phyloP scores from a whole-genome alignment of 805 yeast species.

The Grigorovia transvaalensis region DNA sequence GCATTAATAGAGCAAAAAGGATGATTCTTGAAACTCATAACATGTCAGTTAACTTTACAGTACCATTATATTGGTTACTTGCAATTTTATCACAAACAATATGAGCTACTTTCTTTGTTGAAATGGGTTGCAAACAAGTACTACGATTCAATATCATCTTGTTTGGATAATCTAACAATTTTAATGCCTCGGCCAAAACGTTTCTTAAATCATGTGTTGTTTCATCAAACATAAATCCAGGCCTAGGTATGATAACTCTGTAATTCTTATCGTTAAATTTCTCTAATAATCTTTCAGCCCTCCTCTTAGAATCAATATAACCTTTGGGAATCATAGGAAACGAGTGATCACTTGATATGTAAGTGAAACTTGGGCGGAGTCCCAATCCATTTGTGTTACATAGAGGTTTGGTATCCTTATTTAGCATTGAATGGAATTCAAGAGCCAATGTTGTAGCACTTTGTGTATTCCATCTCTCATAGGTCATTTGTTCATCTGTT shows the following conservation, averaged over 20 bases:
- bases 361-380: slow-evolving; percentile 44
- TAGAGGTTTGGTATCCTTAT: background rate
- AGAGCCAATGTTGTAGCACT: slow-evolving; percentile 59
- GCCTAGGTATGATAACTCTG: slow-evolving; percentile 59
- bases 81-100: slow-evolving; percentile 46
- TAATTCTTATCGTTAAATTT: slow-evolving; percentile 33
- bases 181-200: slow-evolving; percentile 24
- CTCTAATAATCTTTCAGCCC: slow-evolving; percentile 53
- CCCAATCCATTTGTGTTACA: slow-evolving; percentile 2
- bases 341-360: slow-evolving; percentile 70
- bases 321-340: slow-evolving; percentile 59
- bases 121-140: slow-evolving; percentile 29
- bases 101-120: slow-evolving; percentile 60
- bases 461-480: slow-evolving; percentile 56
- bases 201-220: slow-evolving; percentile 15
- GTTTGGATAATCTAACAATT: slow-evolving; percentile 35
- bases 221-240: slow-evolving; percentile 75
- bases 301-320: slow-evolving; percentile 66
- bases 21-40: too few relatives aligned
- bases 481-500: slow-evolving; percentile 26
- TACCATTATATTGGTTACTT: slow-evolving; percentile 43
- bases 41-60: slow-evolving; percentile 33
- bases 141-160: slow-evolving; percentile 40
- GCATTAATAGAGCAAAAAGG: too few relatives aligned
- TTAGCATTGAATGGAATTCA: slow-evolving; percentile 30